phyloP scores from a whole-genome alignment of 2,329 filamentous ascomycete species.

The Colletotrichum lupini region DNA sequence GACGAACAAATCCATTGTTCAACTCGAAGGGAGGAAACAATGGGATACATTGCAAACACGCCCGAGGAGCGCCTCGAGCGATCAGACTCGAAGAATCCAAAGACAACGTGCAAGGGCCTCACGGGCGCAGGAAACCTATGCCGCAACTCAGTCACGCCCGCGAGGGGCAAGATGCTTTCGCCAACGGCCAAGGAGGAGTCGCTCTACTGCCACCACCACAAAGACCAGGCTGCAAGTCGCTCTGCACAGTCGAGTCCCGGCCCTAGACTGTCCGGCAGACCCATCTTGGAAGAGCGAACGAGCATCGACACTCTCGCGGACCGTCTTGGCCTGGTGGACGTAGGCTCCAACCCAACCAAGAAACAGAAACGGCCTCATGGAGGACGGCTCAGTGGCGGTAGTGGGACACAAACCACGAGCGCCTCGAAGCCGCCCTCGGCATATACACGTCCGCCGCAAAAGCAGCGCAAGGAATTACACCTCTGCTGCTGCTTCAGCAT shows the following conservation, averaged over 20 bases:
- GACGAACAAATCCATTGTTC: background rate
- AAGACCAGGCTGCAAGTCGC: conserved; percentile 80
- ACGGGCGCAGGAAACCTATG: conserved; percentile 87
- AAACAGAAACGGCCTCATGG: conserved; percentile 44
- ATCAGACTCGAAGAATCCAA: conserved; percentile 85
- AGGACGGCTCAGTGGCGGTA: conserved; percentile 37
- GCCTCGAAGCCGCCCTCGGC: conserved; percentile 31
- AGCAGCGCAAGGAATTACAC: conserved; percentile 46
- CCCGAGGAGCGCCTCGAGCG: conserved; percentile 84
- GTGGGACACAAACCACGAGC: conserved; percentile 8
- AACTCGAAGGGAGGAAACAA: conserved; percentile 43
- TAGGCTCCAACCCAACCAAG: conserved; percentile 54
- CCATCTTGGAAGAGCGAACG: conserved; percentile 72
- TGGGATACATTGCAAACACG: conserved; percentile 77
- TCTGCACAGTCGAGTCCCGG: conserved; percentile 59
- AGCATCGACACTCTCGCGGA: conserved; percentile 91
- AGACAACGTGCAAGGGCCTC: conserved; percentile 88
- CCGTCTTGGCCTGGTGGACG: conserved; percentile 78
- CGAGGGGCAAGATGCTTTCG: conserved; percentile 38
- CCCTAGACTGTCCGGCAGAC: conserved; percentile 54
- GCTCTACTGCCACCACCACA: conserved; percentile 96
- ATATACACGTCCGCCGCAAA: conserved; percentile 38
- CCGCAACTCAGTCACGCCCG: conserved; percentile 72
- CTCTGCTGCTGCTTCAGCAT: conserved; percentile 67
- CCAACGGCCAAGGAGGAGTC: conserved; percentile 57